phyloP scores from a whole-genome alignment of 257 asterid species.

The Capsicum pubescens region DNA sequence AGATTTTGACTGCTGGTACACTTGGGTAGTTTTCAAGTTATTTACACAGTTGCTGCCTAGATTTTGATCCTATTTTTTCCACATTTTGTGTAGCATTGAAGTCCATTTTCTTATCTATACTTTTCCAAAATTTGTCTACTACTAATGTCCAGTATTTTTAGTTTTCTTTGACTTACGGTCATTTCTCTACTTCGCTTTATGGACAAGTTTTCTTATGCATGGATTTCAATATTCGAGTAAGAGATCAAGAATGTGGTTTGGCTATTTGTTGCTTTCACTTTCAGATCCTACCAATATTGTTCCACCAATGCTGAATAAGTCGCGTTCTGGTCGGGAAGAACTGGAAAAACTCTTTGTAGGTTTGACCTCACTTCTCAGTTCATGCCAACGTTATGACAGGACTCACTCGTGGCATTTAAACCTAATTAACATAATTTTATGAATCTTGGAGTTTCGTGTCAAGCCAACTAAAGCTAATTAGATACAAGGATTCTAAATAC shows the following conservation, averaged over 20 bases:
- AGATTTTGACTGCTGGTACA: no score
- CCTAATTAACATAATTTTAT: background rate
- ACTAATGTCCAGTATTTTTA: no score
- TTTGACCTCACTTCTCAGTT: constrained; percentile 30
- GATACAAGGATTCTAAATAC: background rate
- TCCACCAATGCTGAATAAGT: constrained; percentile 69
- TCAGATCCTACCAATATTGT: constrained; percentile 86
- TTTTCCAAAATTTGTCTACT: no score
- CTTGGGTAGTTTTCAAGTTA: no score
- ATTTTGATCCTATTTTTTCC: no score
- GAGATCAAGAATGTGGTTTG: background rate
- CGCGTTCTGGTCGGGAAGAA: constrained; percentile 85
- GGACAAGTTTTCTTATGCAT: no score
- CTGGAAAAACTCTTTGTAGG: constrained; percentile 88
- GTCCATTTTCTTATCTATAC: no score
- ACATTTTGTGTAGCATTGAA: no score
- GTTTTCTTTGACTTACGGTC: no score
- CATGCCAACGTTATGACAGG: background rate
- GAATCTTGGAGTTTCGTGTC: background rate
- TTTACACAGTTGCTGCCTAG: no score
- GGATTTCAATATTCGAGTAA: no score
- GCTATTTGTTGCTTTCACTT: constrained; percentile 20
- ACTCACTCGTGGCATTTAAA: background rate
- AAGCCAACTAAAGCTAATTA: background rate
- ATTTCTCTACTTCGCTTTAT: no score